A percentile compares a stretch with the other conserved stretches of the same genome.
Conservation (phyloP, 1,284 basidiomycete species). For the Serendipita sp. region DNA sequence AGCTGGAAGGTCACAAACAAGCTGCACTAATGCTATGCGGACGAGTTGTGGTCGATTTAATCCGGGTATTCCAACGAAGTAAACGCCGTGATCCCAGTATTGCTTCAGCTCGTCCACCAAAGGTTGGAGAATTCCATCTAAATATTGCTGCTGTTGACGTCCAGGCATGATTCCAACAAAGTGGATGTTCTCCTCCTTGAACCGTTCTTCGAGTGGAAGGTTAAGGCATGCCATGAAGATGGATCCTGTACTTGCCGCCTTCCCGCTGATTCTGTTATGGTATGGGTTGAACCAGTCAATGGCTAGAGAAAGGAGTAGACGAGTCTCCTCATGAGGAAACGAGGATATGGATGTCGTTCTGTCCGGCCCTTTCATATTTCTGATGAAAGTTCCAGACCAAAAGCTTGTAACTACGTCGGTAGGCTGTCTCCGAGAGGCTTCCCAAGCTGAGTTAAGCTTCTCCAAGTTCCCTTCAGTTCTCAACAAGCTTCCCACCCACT, state of each 20-base stretch:
- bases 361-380: slow-evolving; percentile 17
- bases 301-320: slow-evolving; percentile 20
- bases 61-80: slow-evolving; percentile 12
- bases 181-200: slow-evolving; percentile 24
- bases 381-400: slow-evolving; percentile 20
- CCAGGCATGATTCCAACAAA: slow-evolving; percentile 25
- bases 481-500: slow-evolving; percentile 3
- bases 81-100: slow-evolving; percentile 22
- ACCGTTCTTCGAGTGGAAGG: slow-evolving; percentile 22
- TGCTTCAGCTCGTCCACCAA: slow-evolving; percentile 20
- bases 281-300: slow-evolving; percentile 29
- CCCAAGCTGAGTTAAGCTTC: background rate
- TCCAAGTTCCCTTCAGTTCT: slow-evolving; percentile 6
- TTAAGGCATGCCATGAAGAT: slow-evolving; percentile 27
- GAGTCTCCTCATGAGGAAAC: slow-evolving; percentile 13
- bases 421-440: background rate
- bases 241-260: slow-evolving; percentile 21
- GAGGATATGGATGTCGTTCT: slow-evolving; percentile 14
- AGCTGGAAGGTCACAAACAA: slow-evolving; percentile 13
- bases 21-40: slow-evolving; percentile 2
- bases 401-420: slow-evolving; percentile 10
- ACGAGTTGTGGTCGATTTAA: background rate
- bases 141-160: slow-evolving; percentile 14
- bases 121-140: slow-evolving; percentile 21
- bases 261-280: slow-evolving; percentile 20